Evolutionary conservation across 2,329 filamentous ascomycete genomes (phyloP), one percentile per base, ranked within the genome.

Genomic region (Stagonosporopsis cucurbitacearum): DNA sequence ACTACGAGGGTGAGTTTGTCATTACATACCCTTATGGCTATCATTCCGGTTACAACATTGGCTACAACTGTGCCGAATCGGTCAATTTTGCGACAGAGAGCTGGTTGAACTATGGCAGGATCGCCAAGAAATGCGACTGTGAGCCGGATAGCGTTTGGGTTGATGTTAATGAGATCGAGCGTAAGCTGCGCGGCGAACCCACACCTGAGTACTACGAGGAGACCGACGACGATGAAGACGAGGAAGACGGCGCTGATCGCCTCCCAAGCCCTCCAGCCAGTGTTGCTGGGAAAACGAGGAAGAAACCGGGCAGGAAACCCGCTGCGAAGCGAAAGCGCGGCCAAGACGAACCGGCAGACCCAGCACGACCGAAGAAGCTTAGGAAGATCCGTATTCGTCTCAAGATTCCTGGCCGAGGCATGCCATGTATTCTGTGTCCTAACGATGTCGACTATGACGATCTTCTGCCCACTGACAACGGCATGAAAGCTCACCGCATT

Each of bases 21-120:
- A 96, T 99, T 62, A 99, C 95, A 0, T 99, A 96, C 72, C 95
- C 95, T 0, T 99, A 98, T 69, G 95, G 95, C 20, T 99, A 99
- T 73, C 95, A 99, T 72, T 99, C 95, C 5, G 95, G 95, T 4
- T 99, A 96, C 76, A 99, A 99, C 67, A 81, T 99, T 33, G 95
- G 96, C 15, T 99, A 99, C 80, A 99, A 99, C 74, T 99, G 95
- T 76, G 95, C 95, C 25, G 95, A 99, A 74, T 96, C 95, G 7
- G 95, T 99, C 78, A 99, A 99, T 73, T 99, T 99, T 75, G 95
- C 94, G 5, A 88, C 96, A 8, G 93, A 97, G 64, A 89, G 91
- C 26, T 99, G 95, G 95, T 79, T 99, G 41, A 89, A 96, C 46
- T 97, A 95, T 81, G 95, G 93, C 20, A 91, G 92, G 67, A 92